Evolutionary conservation across 129 eudicot genomes (phyloP).

Genomic region (Sambucus nigra): DNA sequence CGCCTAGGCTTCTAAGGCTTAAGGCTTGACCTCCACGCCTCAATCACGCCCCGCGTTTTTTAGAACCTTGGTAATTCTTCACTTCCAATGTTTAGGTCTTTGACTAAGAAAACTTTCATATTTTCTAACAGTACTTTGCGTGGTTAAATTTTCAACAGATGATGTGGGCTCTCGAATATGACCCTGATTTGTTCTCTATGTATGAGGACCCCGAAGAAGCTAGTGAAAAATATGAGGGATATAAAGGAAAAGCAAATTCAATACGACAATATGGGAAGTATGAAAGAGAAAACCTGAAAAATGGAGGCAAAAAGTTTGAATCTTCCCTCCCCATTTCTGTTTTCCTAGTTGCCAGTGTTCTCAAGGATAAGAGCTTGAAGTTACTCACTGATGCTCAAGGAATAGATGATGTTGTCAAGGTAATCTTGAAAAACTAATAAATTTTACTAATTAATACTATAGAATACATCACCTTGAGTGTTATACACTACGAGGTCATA

Average conservation of each 20-base stretch:
- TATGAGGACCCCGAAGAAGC: constrained; percentile 49
- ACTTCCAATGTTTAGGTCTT: not conserved
- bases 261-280: constrained; percentile 77
- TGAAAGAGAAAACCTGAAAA: constrained; percentile 66
- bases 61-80: too few relatives aligned
- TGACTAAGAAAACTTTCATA: too few relatives aligned
- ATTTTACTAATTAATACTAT: not conserved
- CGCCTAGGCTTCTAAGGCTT: too few relatives aligned
- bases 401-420: constrained; percentile 94
- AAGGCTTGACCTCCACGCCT: too few relatives aligned
- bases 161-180: constrained; percentile 99
- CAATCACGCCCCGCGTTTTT: too few relatives aligned
- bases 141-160: constrained; percentile 40
- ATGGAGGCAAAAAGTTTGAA: constrained; percentile 30
- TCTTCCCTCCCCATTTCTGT: constrained; percentile 73
- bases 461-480: not conserved
- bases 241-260: constrained; percentile 52
- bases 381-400: constrained; percentile 86
- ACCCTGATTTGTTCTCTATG: constrained; percentile 62
- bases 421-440: constrained; percentile 11
- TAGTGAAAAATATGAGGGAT: constrained; percentile 40
- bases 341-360: constrained; percentile 86
- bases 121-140: not conserved
- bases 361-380: constrained; percentile 75
- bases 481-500: not conserved